A percentile compares a stretch with the other conserved stretches of the same genome.
These are phyloP conservation scores for Synchytrium microbalum DNA, from an alignment of 371 early-diverging fungal species.

Conservation along the genomic window DNA sequence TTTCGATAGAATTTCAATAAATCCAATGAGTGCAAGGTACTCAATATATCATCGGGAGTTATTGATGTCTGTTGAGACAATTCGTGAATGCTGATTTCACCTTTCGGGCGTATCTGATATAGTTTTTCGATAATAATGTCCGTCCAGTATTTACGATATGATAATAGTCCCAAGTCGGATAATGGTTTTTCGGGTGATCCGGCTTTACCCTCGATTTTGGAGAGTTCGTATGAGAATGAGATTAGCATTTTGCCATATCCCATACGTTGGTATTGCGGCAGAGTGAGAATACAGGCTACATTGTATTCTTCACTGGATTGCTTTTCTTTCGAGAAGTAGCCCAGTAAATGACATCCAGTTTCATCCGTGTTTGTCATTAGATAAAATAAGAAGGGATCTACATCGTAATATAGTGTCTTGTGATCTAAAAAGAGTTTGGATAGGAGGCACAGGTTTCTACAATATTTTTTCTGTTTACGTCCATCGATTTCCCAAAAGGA, in stretches of 20 bases:
- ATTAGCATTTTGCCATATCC: slow-evolving; percentile 98
- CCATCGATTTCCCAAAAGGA: slow-evolving; percentile 96
- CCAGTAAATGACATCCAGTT: slow-evolving; percentile 87
- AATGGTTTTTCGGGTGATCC: slow-evolving; percentile 86
- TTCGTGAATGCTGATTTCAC: slow-evolving; percentile 27
- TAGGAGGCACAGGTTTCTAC: slow-evolving; percentile 94
- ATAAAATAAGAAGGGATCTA: slow-evolving; percentile 99
- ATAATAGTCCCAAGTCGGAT: slow-evolving; percentile 91
- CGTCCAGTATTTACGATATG: slow-evolving; percentile 93
- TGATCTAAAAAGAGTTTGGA: slow-evolving; percentile 99
- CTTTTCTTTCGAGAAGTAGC: slow-evolving; percentile 99
- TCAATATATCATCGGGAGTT: slow-evolving; percentile 54
- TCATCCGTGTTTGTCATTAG: slow-evolving; percentile 78
- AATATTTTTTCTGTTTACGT: slow-evolving; percentile 90
- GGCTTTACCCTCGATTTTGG: slow-evolving; percentile 71
- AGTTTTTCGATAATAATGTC: slow-evolving; percentile 42
- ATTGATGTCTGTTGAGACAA: slow-evolving; percentile 43
- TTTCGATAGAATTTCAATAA: slow-evolving; percentile 85
- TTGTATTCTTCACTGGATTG: slow-evolving; percentile 86
- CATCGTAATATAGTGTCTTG: slow-evolving; percentile 99
- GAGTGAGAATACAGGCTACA: slow-evolving; percentile 95
- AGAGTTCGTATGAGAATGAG: slow-evolving; percentile 71
- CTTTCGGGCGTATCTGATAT: slow-evolving; percentile 11
- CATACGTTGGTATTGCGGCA: slow-evolving; percentile 93
- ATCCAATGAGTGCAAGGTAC: slow-evolving; percentile 45